Evolutionary conservation across 495 filamentous ascomycete genomes (phyloP), one percentile per base, ranked within the genome.

Genomic region (Wilcoxina mikolae): DNA sequence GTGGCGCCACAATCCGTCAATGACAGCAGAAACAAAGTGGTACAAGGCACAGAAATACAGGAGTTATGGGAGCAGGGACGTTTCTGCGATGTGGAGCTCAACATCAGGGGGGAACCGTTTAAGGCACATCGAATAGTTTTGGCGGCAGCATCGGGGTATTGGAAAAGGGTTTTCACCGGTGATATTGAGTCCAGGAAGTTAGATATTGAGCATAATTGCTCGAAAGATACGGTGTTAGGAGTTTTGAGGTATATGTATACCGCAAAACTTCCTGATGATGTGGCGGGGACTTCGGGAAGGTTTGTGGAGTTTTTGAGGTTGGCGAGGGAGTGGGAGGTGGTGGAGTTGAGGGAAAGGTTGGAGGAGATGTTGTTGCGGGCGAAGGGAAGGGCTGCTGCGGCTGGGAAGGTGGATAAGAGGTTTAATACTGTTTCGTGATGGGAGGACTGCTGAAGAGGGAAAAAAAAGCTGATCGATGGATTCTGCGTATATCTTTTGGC

Each of bases 281-380:
- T 84, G 5, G 78, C 78, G 66, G 68, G 76, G 0, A 76, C 75
- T 58, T 85, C 84, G 0, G 75, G 95, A 53, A 94, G 94, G 70
- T 85, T 98, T 18, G 91, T 31, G 91, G 5, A 93, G 85, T 65
- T 95, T 55, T 69, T 4, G 77, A 82, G 61, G 79, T 85, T 20
- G 80, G 81, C 69, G 65, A 73, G 58, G 73, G 73, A 39, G 77
- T 84, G 0, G 67, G 78, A 60, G 82, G 80, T 1, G 66, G 67
- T 53, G 65, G 70, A 47, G 76, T 69, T 38, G 80, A 84, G 64
- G 76, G 77, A 56, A 78, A 85, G 65, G 66, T 77, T 55, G 59
- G 26, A 58, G 22, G 31, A 24, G n/a, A 44, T 45, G 43, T 46
- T 24, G 43, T 18, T 11, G 43, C 1, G 15, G 2, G 43, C 10